Evolutionary conservation across 176 grass and related monocot genomes (phyloP), one percentile per base, ranked within the genome.

Genomic region (Avena atlantica): DNA sequence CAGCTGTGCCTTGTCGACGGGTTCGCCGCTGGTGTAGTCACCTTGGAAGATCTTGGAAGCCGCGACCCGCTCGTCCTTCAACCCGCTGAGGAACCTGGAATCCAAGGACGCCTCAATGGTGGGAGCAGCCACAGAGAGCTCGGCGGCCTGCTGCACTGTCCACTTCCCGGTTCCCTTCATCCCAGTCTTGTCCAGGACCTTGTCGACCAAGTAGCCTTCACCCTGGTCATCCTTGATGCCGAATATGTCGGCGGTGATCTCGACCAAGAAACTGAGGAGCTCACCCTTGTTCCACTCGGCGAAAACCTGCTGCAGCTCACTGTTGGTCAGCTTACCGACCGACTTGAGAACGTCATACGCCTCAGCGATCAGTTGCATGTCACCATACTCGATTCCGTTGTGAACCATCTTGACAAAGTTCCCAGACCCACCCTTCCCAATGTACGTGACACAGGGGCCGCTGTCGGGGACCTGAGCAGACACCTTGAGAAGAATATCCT

Each of bases 391-490:
- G 4, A 93, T 96, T 6, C 94, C 94, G 44, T 96, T 96, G 86
- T 96, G 94, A 73, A 93, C 86, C 94, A 96, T 96, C 89, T 96
- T 96, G 21, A 96, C 94, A 27, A 96, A 96, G 79, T 96, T 96
- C 49, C 91, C 91, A 4, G 94, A 96, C 10, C 94, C 94, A 29
- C 91, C 37, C 44, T 90, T 96, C 25, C 94, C 94, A 19, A 96
- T 88, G 23, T 96, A 96, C 0, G 94, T 92, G 82, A 96, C 94
- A 0, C 93, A 95, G 0, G 93, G 93, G 4, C 91, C 93, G 0
- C 93, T 95, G 1, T 91, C 91, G 34, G 91, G 80, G 1, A 95
- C 93, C 63, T 95, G 93, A 12, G 93, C 91, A 25, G 93, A 89
- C 64, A 95, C 93, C 85, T 95, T 93, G 55, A 95, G 93, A 73